These are phyloP conservation scores for Trypanosoma cruzi DNA, from an alignment of 208 protist genomes.

Conservation along the genomic window DNA sequence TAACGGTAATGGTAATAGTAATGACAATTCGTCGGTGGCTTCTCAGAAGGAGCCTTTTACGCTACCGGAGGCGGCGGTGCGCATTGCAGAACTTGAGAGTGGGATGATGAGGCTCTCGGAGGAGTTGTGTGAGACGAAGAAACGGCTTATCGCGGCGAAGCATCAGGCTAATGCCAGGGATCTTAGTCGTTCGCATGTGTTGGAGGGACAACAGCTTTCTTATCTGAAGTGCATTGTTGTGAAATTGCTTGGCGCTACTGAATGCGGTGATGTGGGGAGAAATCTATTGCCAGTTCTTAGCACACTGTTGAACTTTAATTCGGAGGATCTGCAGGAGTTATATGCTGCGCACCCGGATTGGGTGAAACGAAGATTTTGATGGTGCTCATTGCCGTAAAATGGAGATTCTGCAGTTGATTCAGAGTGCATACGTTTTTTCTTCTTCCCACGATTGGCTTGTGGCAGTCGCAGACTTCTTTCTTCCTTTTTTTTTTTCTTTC, in stretches of 20 bases:
- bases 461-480: neutral
- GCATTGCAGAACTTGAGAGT: constrained; percentile 36
- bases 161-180: constrained; percentile 22
- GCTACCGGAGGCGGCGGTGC: constrained; percentile 34
- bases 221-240: constrained; percentile 80
- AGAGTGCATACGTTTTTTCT: neutral
- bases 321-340: constrained; percentile 46
- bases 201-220: constrained; percentile 58
- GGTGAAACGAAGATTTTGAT: constrained; percentile 29
- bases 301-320: constrained; percentile 66
- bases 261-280: constrained; percentile 44
- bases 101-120: constrained; percentile 32
- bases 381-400: constrained; percentile 2
- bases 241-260: constrained; percentile 62
- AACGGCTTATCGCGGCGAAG: constrained; percentile 37
- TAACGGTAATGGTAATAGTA: neutral
- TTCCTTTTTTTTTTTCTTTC: neutral
- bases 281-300: constrained; percentile 78
- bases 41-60: constrained; percentile 1
- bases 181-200: constrained; percentile 10
- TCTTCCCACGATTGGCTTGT: neutral
- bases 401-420: neutral
- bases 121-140: constrained; percentile 46
- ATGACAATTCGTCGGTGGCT: neutral
- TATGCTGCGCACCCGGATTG: constrained; percentile 57